Base-by-base conservation (phyloP, 768 basidiomycete genomes). In the Trichaptum fuscoviolaceum region DNA sequence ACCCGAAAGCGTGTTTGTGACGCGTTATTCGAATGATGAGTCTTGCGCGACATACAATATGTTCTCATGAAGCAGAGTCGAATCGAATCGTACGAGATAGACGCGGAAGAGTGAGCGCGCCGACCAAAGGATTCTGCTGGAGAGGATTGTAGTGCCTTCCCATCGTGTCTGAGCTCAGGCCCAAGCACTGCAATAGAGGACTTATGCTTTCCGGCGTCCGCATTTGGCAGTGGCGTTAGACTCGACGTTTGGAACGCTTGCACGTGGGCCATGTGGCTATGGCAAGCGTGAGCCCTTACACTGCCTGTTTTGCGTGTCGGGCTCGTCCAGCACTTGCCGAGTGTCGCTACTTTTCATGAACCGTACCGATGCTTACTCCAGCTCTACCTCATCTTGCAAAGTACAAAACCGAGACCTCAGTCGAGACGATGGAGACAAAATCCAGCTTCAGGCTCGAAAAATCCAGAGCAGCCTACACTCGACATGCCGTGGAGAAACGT, bases 401-500 rank as follows among this genome's bases (percentile, higher is more conserved):
- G 42, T 52, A 52, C 42, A 52, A 52, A 52, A 52, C 42, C 42
- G 42, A 52, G 42, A 12, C 42, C 30, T 6, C 3, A 52, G 12
- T 52, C 42, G 42, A 52, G 42, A 52, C 42, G 20, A 52, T 52
- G 42, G 15, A 52, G 42, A 12, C 42, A 52, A 20, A 52, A 20
- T 52, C 42, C 42, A 52, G 42, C 42, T 52, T 12, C 42, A 52
- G 42, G 42, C 12, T 15, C 15, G 20, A 52, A 52, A 52, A 52
- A 52, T 52, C 42, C 42, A 52, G 42, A 52, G 42, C 42, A 52
- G 42, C 42, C 42, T 52, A 12, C 42, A 52, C 42, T 52, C 20
- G 71, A 52, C 24, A 80, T 77, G 78, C 76, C 72, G 74, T 88
- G 87, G 87, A 88, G 80, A 75, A 88, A 89, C 79, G 82, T 90